These are phyloP conservation scores for Corynascus novoguineensis DNA, from an alignment of 495 filamentous ascomycete genomes.

Conservation along the genomic window DNA sequence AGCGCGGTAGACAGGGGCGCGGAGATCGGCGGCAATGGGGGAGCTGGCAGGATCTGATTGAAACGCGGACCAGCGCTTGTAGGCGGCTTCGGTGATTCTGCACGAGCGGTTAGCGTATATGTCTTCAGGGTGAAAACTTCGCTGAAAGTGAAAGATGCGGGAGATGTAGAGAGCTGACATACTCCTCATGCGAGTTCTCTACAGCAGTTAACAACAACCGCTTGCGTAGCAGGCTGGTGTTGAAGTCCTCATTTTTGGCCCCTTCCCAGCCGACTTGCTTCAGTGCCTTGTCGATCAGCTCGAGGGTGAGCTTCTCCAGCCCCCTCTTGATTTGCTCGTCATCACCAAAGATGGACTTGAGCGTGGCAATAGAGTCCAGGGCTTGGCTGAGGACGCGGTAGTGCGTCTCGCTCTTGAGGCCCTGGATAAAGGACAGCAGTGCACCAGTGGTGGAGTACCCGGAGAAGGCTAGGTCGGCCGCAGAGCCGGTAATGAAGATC, in stretches of 20 bases:
- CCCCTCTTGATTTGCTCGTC: conserved; percentile 52
- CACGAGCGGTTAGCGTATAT: not conserved
- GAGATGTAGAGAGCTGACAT: conserved; percentile 27
- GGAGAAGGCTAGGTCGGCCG: conserved; percentile 83
- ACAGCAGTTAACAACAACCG: conserved; percentile 71
- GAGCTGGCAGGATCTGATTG: conserved; percentile 56
- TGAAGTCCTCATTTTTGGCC: conserved; percentile 67
- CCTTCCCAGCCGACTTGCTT: conserved; percentile 85
- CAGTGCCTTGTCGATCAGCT: conserved; percentile 63
- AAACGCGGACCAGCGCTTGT: conserved; percentile 70
- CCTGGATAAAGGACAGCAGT: conserved; percentile 72
- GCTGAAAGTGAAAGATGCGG: not conserved
- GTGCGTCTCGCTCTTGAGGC: conserved; percentile 72
- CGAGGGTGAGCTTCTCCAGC: conserved; percentile 66
- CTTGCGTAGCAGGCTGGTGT: conserved; percentile 73
- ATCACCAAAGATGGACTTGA: conserved; percentile 49
- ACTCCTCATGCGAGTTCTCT: conserved; percentile 65
- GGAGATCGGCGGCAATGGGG: conserved; percentile 74
- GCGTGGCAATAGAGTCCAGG: conserved; percentile 54
- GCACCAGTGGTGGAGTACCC: conserved; percentile 76
- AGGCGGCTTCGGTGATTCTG: conserved; percentile 64
- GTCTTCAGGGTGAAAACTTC: not conserved
- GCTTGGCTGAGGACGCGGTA: conserved; percentile 89
- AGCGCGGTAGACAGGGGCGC: conserved; percentile 71
- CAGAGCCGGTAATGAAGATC: conserved; percentile 84